Conservation (phyloP, 768 basidiomycete species). For the Pulveroboletus sp. region DNA sequence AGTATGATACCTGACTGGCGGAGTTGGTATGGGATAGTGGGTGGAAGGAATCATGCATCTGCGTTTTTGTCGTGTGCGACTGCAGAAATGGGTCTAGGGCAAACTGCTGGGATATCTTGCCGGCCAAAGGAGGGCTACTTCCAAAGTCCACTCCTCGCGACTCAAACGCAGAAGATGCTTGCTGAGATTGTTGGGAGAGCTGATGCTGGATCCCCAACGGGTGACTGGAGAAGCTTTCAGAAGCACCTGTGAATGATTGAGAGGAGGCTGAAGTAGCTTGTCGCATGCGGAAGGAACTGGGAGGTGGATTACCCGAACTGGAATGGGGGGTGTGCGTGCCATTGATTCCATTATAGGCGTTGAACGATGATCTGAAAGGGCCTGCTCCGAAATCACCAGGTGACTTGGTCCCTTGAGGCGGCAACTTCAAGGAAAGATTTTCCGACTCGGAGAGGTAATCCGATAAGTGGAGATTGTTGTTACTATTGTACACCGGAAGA, state of each 20-base stretch:
- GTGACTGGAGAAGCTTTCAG: slow-evolving; percentile 26
- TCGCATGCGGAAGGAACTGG: slow-evolving; percentile 36
- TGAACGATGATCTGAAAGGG: slow-evolving; percentile 36
- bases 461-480: slow-evolving; percentile 29
- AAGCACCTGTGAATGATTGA: slow-evolving; percentile 22
- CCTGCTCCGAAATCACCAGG: slow-evolving; percentile 35
- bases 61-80: slow-evolving; percentile 26
- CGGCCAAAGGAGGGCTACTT: slow-evolving; percentile 20
- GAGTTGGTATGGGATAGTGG: slow-evolving; percentile 31
- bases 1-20: slow-evolving; percentile 32
- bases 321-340: slow-evolving; percentile 21
- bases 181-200: slow-evolving; percentile 36
- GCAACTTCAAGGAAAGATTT: slow-evolving; percentile 32
- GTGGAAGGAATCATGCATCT: slow-evolving; percentile 35
- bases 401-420: slow-evolving; percentile 26
- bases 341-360: slow-evolving; percentile 30
- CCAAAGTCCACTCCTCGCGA: slow-evolving; percentile 35
- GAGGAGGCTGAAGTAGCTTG: slow-evolving; percentile 30
- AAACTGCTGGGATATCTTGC: slow-evolving; percentile 32
- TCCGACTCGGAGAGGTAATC: slow-evolving; percentile 36
- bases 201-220: slow-evolving; percentile 32
- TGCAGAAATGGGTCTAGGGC: slow-evolving; percentile 33
- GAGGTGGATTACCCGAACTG: slow-evolving; percentile 30
- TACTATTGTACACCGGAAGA: slow-evolving; percentile 43
- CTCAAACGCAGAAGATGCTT: slow-evolving; percentile 24